Conservation (phyloP, 116 monocot species). For the Posidonia oceanica region DNA sequence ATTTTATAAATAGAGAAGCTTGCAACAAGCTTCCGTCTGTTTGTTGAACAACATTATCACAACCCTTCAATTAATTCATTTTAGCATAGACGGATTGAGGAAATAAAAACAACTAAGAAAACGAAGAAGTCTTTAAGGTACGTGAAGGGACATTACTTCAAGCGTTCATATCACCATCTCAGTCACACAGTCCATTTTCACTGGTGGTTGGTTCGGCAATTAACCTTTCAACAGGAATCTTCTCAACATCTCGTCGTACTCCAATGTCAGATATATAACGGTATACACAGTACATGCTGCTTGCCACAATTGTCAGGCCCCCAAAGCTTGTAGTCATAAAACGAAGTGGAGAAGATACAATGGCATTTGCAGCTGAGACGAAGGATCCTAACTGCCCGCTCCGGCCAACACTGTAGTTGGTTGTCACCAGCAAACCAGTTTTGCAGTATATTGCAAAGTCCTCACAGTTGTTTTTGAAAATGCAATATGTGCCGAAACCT, state of each 20-base stretch:
- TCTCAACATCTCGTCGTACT: conserved; percentile 42
- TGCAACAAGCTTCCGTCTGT: too few relatives aligned
- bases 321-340: conserved; percentile 31
- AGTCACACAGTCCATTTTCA: too few relatives aligned
- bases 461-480: conserved; percentile 96
- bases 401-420: conserved; percentile 27
- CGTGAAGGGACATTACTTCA: neutral
- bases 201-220: conserved; percentile 7
- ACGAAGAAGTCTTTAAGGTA: too few relatives aligned
- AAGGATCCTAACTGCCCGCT: conserved; percentile 64
- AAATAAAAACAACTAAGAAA: too few relatives aligned
- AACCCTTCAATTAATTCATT: too few relatives aligned
- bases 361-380: conserved; percentile 28
- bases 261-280: conserved; percentile 64
- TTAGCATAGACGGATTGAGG: too few relatives aligned
- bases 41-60: too few relatives aligned
- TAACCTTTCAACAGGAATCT: conserved; percentile 56
- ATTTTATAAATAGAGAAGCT: too few relatives aligned
- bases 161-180: too few relatives aligned
- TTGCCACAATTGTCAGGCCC: conserved; percentile 27
- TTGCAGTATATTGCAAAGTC: conserved; percentile 96
- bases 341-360: conserved; percentile 43
- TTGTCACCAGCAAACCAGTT: conserved; percentile 61
- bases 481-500: conserved; percentile 63
- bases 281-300: conserved; percentile 42